Evolutionary conservation across 208 protist genomes (phyloP).

Genomic region (Leishmania braziliensis): DNA sequence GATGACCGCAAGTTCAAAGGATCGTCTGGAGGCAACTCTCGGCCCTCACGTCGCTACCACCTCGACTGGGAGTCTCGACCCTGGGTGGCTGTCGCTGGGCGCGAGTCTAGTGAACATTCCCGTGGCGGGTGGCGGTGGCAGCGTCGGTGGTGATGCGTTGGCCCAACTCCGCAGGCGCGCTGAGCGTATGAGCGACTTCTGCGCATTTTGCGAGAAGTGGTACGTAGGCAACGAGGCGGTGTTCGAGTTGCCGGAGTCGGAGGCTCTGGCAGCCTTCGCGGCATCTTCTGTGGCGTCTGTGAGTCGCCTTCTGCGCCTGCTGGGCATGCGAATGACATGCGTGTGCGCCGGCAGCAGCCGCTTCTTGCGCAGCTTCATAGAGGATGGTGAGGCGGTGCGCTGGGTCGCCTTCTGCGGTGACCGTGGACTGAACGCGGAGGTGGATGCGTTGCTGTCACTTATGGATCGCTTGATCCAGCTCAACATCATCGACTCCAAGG

Average conservation of each 20-base stretch:
- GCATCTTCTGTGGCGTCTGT: slow-evolving; percentile 55
- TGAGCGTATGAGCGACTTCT: slow-evolving; percentile 82
- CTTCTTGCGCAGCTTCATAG: slow-evolving; percentile 49
- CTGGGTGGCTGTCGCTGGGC: slow-evolving; percentile 4
- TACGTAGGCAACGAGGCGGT: slow-evolving; percentile 58
- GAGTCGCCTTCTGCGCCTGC: slow-evolving; percentile 77
- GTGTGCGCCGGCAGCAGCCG: slow-evolving; percentile 53
- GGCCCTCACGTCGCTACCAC: slow-evolving; percentile 4
- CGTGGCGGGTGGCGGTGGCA: slow-evolving; percentile 3
- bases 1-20: slow-evolving; percentile 8
- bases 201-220: slow-evolving; percentile 72
- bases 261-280: slow-evolving; percentile 47
- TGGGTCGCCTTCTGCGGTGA: slow-evolving; percentile 78
- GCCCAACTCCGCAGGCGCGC: slow-evolving; percentile 33
- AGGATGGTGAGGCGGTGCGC: slow-evolving; percentile 32
- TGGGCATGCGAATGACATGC: slow-evolving; percentile 66
- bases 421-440: slow-evolving; percentile 67
- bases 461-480: slow-evolving; percentile 64
- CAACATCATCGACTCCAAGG: slow-evolving; percentile 40
- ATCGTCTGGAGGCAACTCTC: slow-evolving; percentile 5
- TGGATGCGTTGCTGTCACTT: slow-evolving; percentile 64
- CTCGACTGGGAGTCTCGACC: neutral
- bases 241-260: slow-evolving; percentile 55
- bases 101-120: slow-evolving; percentile 20
- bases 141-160: neutral